Conservation (phyloP, 2,329 filamentous ascomycete species). For the Aspergillus sp. region DNA sequence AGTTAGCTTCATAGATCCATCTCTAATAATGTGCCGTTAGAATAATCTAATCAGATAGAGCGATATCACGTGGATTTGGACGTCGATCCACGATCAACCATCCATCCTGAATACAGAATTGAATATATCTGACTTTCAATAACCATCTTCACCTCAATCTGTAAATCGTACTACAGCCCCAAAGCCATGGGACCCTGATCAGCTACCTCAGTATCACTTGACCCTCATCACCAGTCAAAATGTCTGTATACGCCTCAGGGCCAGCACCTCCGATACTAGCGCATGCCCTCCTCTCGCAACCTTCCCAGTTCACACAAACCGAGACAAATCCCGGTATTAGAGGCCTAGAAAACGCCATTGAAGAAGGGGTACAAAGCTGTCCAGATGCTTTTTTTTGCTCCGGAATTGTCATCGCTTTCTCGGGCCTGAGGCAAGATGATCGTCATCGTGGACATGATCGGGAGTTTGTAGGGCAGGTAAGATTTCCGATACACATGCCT, state of each 20-base stretch:
- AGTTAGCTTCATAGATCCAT: not conserved
- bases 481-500: not conserved
- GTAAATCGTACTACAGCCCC: too few species aligned
- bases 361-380: slow-evolving; percentile 11
- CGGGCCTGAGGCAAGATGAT: slow-evolving; percentile 16
- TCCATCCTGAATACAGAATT: too few species aligned
- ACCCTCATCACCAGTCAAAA: not conserved
- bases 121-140: too few species aligned
- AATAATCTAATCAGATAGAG: too few species aligned
- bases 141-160: too few species aligned
- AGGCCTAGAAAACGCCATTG: slow-evolving; percentile 16
- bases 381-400: slow-evolving; percentile 16
- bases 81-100: too few species aligned
- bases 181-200: too few species aligned
- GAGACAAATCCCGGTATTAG: not conserved
- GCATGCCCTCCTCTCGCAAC: slow-evolving; percentile 17
- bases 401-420: slow-evolving; percentile 27
- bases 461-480: slow-evolving; percentile 26
- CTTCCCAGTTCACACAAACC: not conserved
- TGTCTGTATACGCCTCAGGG: slow-evolving; percentile 17
- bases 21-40: not conserved
- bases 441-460: slow-evolving; percentile 15
- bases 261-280: slow-evolving; percentile 27
- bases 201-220: too few species aligned
- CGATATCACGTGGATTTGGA: too few species aligned